Evolutionary conservation across 208 protist genomes (phyloP), one percentile per base, ranked within the genome.

Genomic region (Spironucleus salmonicida): DNA sequence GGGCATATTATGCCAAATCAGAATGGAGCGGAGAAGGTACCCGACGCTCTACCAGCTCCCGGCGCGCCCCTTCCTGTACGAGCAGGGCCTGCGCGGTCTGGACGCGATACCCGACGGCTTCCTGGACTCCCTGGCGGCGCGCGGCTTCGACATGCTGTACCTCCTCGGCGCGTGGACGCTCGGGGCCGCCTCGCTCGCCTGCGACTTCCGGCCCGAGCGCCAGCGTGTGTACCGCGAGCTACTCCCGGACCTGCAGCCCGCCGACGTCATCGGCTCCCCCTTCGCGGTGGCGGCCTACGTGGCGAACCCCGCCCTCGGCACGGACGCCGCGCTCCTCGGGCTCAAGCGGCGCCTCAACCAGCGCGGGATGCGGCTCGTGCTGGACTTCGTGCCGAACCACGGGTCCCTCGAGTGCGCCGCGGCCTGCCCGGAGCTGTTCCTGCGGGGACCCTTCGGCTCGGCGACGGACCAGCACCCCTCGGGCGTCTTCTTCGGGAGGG

Each of bases 321-420:
- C 45, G 1, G 61, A 78, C n/a, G 23, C 30, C 29, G 85, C 84
- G 61, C 29, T 88, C n/a, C 1, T 58, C 1, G 11, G 34, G 19
- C 74, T 89, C 0, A 61, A 49, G 34, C 39, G 81, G 34, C 41
- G 77, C 7, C 68, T 89, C 0, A 81, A 88, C 74, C 11, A 34
- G 0, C 79, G 81, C 49, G 85, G 85, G 4, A 49, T 89, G 19
- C 41, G 75, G 9, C 62, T 89, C 13, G 86, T 87, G 67, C 35
- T 89, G 2, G 86, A 89, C 69, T 89, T 89, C 76, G 86, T 89
- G 39, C 85, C 85, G 11, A 88, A 88, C 59, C 83, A 87, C 32
- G 61, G 62, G 9, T 82, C 78, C 1, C 29, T 53, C 19, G 45
- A 53, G 11, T 4, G 11, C 45, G 4, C 4, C n/a, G n/a, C n/a